These are phyloP conservation scores for Logfia minima DNA, from an alignment of 129 eudicot genomes.

Conservation along the genomic window DNA sequence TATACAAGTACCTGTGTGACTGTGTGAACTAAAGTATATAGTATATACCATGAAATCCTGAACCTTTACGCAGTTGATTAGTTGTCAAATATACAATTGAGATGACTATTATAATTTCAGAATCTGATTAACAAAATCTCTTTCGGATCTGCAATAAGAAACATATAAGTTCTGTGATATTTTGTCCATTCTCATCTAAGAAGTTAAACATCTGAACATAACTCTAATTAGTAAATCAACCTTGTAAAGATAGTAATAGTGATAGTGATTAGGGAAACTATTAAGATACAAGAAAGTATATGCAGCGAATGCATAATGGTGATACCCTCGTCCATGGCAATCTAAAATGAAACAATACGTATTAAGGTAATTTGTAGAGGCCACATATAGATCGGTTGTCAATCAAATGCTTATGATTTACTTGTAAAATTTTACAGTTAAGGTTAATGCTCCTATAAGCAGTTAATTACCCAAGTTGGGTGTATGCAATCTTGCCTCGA, in stretches of 20 bases:
- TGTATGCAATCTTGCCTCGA: neutral
- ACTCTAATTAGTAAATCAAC: neutral
- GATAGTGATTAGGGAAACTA: neutral
- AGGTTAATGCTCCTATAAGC: neutral
- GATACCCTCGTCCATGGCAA: neutral
- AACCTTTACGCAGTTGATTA: neutral
- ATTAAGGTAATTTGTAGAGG: neutral
- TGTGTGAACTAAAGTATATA: neutral
- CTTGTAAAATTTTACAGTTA: neutral
- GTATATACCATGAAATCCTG: neutral
- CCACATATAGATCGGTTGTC: neutral
- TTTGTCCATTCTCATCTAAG: neutral
- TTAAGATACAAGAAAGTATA: neutral
- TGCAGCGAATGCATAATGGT: neutral
- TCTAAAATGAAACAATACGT: neutral
- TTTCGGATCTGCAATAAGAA: neutral
- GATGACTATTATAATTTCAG: neutral
- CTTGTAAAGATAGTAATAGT: neutral
- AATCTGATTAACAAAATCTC: neutral
- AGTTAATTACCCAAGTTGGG: neutral
- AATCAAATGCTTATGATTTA: neutral
- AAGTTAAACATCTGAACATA: neutral
- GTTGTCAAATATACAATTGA: neutral
- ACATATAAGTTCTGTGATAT: neutral
- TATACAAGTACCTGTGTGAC: too few relatives aligned